Evolutionary conservation across 1,284 basidiomycete genomes (phyloP).

Genomic region (Gymnopus androsaceus): DNA sequence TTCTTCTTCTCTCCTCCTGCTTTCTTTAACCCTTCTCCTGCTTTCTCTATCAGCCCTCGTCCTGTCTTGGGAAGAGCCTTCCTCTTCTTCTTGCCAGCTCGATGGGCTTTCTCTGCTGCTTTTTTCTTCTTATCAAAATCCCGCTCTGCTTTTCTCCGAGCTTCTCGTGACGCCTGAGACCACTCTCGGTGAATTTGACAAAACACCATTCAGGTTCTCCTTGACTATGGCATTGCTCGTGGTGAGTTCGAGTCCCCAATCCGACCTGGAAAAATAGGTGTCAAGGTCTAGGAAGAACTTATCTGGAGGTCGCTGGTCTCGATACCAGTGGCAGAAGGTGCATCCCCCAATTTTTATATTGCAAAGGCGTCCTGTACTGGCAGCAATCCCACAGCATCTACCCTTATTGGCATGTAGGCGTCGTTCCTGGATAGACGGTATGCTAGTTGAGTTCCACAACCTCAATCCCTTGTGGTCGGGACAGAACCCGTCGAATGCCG

Average conservation of each 20-base stretch:
- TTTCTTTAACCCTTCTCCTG: background rate
- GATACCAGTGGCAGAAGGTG: constrained; percentile 6
- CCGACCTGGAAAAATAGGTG: background rate
- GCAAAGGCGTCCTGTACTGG: background rate
- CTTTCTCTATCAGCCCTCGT: background rate
- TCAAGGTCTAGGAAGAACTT: background rate
- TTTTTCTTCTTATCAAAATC: background rate
- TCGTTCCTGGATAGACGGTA: background rate
- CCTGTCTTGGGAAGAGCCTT: too few relatives aligned
- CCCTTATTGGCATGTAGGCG: background rate
- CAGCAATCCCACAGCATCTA: background rate
- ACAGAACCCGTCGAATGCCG: background rate
- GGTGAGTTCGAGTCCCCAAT: background rate
- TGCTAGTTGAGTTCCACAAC: background rate
- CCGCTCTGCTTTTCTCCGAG: background rate
- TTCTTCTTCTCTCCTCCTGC: background rate
- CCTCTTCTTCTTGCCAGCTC: too few relatives aligned
- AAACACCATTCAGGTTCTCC: constrained; percentile 4
- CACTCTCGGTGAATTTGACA: background rate
- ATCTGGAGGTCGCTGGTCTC: background rate
- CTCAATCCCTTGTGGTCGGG: background rate
- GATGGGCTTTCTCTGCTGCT: background rate
- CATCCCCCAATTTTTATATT: background rate
- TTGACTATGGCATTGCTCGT: background rate
- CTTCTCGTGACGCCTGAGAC: background rate